phyloP scores from a whole-genome alignment of 1,284 basidiomycete species.

The Heterobasidion irregulare region DNA sequence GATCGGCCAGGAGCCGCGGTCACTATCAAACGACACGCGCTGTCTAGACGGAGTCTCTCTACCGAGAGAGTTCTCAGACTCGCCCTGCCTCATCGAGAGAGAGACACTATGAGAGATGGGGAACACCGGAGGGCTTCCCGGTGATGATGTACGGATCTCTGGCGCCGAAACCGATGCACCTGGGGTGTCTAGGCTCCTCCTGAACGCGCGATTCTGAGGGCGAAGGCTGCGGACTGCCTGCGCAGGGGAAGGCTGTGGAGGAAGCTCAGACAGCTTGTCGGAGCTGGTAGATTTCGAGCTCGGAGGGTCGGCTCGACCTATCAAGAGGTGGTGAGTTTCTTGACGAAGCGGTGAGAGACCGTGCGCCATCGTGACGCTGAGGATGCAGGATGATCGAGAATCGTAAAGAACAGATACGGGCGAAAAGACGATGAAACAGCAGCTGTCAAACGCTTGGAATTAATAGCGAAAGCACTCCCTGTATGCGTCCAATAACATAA shows the following conservation, averaged over 20 bases:
- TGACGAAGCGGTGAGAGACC: neutral
- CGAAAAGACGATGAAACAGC: too few species aligned
- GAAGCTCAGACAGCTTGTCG: conserved; percentile 32
- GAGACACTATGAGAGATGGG: conserved; percentile 15
- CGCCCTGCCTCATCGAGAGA: neutral
- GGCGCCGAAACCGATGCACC: conserved; percentile 18
- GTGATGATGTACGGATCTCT: conserved; percentile 17
- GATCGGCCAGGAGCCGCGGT: conserved; percentile 21
- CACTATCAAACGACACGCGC: conserved; percentile 34
- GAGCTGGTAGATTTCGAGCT: conserved; percentile 25
- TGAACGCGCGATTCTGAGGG: conserved; percentile 13
- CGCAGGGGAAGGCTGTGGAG: conserved; percentile 18
- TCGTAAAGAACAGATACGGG: too few species aligned
- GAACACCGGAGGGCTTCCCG: conserved; percentile 11
- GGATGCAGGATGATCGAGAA: too few species aligned
- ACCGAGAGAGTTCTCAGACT: conserved; percentile 21
- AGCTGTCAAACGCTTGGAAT: too few species aligned
- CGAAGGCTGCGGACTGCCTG: conserved; percentile 20
- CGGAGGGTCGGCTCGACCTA: conserved; percentile 12
- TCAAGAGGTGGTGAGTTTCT: neutral
- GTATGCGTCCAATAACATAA: neutral
- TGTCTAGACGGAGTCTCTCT: conserved; percentile 23
- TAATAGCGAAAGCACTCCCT: neutral
- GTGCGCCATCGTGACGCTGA: too few species aligned
- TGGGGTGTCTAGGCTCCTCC: conserved; percentile 16